phyloP scores from a whole-genome alignment of 2,329 filamentous ascomycete genomes.

The Conoideocrella luteorostrata region DNA sequence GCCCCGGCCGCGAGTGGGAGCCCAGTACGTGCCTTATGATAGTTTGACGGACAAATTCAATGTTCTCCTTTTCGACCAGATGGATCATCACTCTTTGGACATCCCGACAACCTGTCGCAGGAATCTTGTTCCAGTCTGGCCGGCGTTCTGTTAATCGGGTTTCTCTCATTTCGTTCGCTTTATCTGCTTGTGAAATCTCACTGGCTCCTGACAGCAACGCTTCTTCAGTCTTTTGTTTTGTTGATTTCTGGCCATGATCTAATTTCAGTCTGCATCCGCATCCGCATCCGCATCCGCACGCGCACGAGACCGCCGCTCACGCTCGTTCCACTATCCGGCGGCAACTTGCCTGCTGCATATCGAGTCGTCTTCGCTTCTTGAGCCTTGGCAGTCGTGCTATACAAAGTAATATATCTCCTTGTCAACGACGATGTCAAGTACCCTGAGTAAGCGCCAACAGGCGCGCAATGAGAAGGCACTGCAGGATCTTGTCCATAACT shows the following conservation, averaged over 20 bases:
- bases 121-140: not conserved
- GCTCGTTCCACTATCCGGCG: not conserved
- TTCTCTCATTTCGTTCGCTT: not conserved
- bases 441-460: constrained; percentile 92
- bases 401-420: not conserved
- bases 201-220: not conserved
- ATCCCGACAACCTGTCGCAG: not conserved
- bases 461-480: constrained; percentile 90
- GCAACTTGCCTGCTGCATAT: not conserved
- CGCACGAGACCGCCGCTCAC: not conserved
- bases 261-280: not conserved
- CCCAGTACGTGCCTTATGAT: not conserved
- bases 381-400: not conserved
- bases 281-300: constrained; percentile 1
- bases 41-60: too few relatives aligned
- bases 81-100: not conserved
- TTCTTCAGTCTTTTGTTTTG: not conserved
- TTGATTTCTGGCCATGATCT: not conserved
- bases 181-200: not conserved
- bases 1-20: not conserved
- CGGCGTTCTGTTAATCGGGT: not conserved
- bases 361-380: not conserved
- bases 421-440: constrained; percentile 54
- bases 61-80: constrained; percentile 6
- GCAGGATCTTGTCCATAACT: constrained; percentile 76